Evolutionary conservation across 1,284 basidiomycete species (phyloP), one percentile per base, ranked within the genome.

Genomic region (Ceratorhiza oryzae-sativae): DNA sequence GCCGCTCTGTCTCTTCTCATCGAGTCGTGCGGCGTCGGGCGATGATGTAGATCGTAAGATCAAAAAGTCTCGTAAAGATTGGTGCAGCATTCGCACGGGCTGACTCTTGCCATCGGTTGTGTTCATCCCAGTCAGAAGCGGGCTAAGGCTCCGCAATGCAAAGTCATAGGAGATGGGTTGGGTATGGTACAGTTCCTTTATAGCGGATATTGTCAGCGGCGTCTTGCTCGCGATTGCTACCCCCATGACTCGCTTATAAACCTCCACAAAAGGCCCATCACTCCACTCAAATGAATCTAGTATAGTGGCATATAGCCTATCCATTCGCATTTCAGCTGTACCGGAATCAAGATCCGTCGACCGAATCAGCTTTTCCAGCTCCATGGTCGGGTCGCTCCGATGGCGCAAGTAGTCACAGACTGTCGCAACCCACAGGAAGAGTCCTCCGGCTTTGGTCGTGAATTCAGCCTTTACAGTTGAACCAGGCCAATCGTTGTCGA

Each of bases 391-490:
- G 53, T 71, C 20, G 3, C 46, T 25, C 8, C 65, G 36, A 13
- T 18, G 34, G 15, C 32, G 18, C 3, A 78, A 53, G 55, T 76
- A 76, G 23, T 75, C 72, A 32, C 49, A 73, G 3, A 75, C 72
- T 5, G 76, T 77, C 2, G 74, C 74, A 36, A 75, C 75, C 77
- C 77, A 77, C 15, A 77, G 70, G 71, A 78, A 77, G 8, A 77
- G 62, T 12, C 78, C 78, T 20, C 71, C 77, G n/a, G 77, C 73
- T 51, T 70, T 72, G 18, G 27, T 15, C 3, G 39, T 39, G 30
- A 77, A 72, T 18, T 74, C 46, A 18, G 39, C 46, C n/a, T n/a
- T n/a, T n/a, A n/a, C n/a, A n/a, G n/a, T n/a, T n/a, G n/a, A n/a
- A 13, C n/a, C 71, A 45, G 74, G 76, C 74, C 75, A 77, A n/a